Evolutionary conservation across 2,329 filamentous ascomycete species (phyloP), one percentile per base, ranked within the genome.

Genomic region (Claviceps quebecensis): DNA sequence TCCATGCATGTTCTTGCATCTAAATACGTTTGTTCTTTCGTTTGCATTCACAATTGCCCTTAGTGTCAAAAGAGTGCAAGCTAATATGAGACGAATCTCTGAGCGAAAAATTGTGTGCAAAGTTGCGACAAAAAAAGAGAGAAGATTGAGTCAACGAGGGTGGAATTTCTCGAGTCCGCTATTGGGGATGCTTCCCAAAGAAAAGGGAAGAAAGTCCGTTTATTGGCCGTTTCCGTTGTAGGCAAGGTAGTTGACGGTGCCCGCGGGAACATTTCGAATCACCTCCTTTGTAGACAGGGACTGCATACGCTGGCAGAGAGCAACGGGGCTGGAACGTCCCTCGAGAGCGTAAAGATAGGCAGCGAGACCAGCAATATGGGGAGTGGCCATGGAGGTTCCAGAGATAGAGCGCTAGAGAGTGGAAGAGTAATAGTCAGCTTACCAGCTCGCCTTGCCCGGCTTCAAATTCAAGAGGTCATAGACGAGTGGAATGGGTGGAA

Each of bases 321-420:
- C 56, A 3, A 7, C 37, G 29, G 58, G 53, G 17, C 45, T 54
- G 49, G 54, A 54, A 7, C 57, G 53, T 29, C 59, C 60, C 26
- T 54, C 57, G n/a, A 76, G 70, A 34, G 68, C 67, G 52, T 79
- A 57, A 45, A 74, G 61, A 55, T 73, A 73, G 43, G 69, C 69
- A 36, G 52, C 69, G 14, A 73, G 63, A 5, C 71, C 71, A 3
- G 66, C 61, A 50, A 73, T 60, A 49, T 72, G 69, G 14, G 71
- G 70, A 14, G 66, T 60, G 3, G 70, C 66, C 69, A 71, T 71
- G 14, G 69, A 72, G 3, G 71, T 74, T 45, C 71, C 71, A 4
- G 70, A 66, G 67, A 76, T 52, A 63, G 69, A 56, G 47, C 60
- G 60, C 51, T 53, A 47, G 39, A 41, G 16, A 40, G 38, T 9